Evolutionary conservation across 169 alveolate genomes (phyloP).

Genomic region (Besnoitia besnoiti): DNA sequence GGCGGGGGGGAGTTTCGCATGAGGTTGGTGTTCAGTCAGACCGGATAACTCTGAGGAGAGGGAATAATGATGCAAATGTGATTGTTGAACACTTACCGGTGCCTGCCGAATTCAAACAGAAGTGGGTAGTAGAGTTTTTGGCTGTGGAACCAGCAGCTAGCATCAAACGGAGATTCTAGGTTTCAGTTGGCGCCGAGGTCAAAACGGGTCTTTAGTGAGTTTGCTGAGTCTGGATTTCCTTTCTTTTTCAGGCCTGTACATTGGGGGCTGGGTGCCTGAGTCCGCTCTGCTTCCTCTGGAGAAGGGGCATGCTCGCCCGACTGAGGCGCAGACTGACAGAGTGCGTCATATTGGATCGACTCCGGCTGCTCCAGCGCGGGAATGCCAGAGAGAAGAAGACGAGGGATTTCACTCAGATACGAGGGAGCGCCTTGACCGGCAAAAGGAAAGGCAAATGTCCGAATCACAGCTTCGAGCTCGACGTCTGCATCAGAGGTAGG

Average conservation of each 20-base stretch:
- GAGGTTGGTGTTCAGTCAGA: too few species aligned
- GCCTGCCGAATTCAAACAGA: too few species aligned
- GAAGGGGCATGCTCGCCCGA: background rate
- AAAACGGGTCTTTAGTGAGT: too few species aligned
- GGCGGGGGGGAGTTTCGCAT: too few species aligned
- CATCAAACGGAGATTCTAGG: too few species aligned
- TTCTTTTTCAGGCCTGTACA: constrained; percentile 46
- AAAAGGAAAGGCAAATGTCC: background rate
- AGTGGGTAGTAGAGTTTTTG: too few species aligned
- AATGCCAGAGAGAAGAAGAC: background rate
- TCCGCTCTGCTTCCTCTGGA: constrained; percentile 11
- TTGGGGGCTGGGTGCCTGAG: constrained; percentile 56
- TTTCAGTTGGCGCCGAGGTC: too few species aligned
- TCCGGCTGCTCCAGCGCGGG: too few species aligned
- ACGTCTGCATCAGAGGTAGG: constrained; percentile 52
- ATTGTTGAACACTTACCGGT: too few species aligned
- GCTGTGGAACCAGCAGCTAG: too few species aligned
- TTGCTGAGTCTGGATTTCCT: background rate
- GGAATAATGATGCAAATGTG: too few species aligned
- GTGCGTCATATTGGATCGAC: background rate
- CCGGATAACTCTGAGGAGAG: too few species aligned
- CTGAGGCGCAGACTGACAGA: background rate
- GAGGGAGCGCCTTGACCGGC: background rate
- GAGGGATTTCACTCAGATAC: background rate
- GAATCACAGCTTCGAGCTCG: constrained; percentile 39